Conservation (phyloP, 306 rosid species). For the Abrus precatorius region DNA sequence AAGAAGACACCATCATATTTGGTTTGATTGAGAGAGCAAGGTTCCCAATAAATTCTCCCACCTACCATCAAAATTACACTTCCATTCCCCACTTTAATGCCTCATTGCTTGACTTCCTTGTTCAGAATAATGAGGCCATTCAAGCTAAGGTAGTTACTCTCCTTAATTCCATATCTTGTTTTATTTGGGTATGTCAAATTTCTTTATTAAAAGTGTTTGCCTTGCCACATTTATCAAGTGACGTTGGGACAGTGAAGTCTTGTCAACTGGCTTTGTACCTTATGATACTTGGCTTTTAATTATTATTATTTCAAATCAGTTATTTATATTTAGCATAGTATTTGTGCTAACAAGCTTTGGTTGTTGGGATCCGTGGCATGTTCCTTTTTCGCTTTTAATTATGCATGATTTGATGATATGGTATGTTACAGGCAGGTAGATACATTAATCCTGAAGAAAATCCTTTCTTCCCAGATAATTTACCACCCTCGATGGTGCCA, state of each 20-base stretch:
- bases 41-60: conserved; percentile 61
- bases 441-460: conserved; percentile 71
- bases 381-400: no score
- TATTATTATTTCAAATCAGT: neutral
- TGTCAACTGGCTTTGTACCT: neutral
- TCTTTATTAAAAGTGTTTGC: neutral
- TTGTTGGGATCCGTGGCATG: no score
- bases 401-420: neutral
- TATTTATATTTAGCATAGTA: neutral
- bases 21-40: conserved; percentile 73
- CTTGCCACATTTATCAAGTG: neutral
- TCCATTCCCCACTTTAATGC: conserved; percentile 47
- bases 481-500: conserved; percentile 63
- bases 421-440: conserved; percentile 65
- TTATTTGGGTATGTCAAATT: neutral
- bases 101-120: conserved; percentile 61
- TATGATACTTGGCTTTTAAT: neutral
- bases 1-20: conserved; percentile 75
- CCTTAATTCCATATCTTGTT: no score
- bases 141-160: conserved; percentile 64
- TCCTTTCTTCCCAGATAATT: conserved; percentile 62
- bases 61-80: conserved; percentile 50
- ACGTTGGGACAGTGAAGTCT: neutral
- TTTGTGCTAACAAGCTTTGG: neutral
- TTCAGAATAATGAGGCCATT: conserved; percentile 60